Conservation (phyloP, 805 yeast genomes). For the Candida argentea region DNA sequence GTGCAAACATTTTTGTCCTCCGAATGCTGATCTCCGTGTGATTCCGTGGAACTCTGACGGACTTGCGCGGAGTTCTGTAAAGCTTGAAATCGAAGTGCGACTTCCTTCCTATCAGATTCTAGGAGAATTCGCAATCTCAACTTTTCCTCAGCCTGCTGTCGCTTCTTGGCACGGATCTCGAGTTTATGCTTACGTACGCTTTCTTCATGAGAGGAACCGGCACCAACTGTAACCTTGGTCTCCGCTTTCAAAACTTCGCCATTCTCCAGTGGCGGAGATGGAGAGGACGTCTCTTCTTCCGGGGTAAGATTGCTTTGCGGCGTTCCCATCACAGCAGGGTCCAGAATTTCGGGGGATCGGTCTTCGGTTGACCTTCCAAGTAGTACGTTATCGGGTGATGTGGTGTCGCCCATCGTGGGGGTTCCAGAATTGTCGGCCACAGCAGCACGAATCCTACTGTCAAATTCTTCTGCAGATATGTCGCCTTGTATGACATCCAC, state of each 20-base stretch:
- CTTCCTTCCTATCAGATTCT: conserved; percentile 42
- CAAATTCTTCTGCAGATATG: conserved; percentile 15
- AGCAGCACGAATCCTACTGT: conserved; percentile 8
- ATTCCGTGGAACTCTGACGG: conserved; percentile 8
- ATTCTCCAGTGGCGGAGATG: not conserved
- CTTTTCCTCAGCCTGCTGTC: conserved; percentile 40
- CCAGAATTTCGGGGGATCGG: too few relatives aligned
- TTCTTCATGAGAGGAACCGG: conserved; percentile 1
- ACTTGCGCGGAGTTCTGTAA: conserved; percentile 2
- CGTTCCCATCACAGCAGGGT: too few relatives aligned
- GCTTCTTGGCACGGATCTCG: conserved; percentile 12
- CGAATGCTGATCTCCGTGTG: conserved; percentile 5
- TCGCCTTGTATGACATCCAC: conserved; percentile 32
- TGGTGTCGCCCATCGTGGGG: not conserved
- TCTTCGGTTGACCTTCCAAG: not conserved
- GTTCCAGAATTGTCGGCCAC: not conserved
- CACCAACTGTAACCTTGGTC: too few relatives aligned
- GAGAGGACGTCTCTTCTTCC: not conserved
- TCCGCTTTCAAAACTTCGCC: not conserved
- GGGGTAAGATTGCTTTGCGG: not conserved
- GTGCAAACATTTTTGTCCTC: conserved; percentile 23
- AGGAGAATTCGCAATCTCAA: conserved; percentile 45
- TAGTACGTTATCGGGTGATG: not conserved
- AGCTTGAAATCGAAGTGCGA: conserved; percentile 11
- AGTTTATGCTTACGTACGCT: conserved; percentile 2